phyloP scores from a whole-genome alignment of 305 asterid species.

The Stenogyne calaminthoides region DNA sequence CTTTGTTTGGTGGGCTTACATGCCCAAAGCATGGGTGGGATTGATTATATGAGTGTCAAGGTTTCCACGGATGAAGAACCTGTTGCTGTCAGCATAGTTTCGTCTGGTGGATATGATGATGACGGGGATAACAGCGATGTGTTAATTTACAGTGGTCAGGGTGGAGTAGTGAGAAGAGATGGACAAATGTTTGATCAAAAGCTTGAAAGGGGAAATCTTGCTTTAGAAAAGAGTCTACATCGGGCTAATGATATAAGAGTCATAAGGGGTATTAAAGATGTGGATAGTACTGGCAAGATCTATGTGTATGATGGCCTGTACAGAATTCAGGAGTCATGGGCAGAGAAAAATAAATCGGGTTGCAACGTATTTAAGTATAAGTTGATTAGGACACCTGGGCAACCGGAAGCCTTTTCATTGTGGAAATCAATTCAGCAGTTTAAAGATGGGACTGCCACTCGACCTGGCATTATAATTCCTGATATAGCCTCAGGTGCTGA shows the following conservation, averaged over 20 bases:
- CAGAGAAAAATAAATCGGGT: slow-evolving; percentile 68
- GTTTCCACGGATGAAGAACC: slow-evolving; percentile 73
- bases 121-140: slow-evolving; percentile 75
- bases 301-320: slow-evolving; percentile 83
- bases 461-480: slow-evolving; percentile 71
- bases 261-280: slow-evolving; percentile 73
- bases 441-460: slow-evolving; percentile 60
- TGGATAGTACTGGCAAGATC: slow-evolving; percentile 51
- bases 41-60: slow-evolving; percentile 80
- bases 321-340: slow-evolving; percentile 80
- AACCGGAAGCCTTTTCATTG: slow-evolving; percentile 72
- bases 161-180: slow-evolving; percentile 82
- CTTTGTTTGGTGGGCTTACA: slow-evolving; percentile 81
- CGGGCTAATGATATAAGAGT: slow-evolving; percentile 81
- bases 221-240: slow-evolving; percentile 74
- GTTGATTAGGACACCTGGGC: slow-evolving; percentile 73
- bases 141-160: slow-evolving; percentile 82
- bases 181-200: slow-evolving; percentile 82
- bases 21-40: slow-evolving; percentile 94
- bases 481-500: slow-evolving; percentile 88
- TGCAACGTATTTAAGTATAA: slow-evolving; percentile 81
- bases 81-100: slow-evolving; percentile 84
- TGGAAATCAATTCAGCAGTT: slow-evolving; percentile 90
- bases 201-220: slow-evolving; percentile 93
- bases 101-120: slow-evolving; percentile 93